Conservation (phyloP, 495 filamentous ascomycete genomes). For the Xanthoparmelia taractica region DNA sequence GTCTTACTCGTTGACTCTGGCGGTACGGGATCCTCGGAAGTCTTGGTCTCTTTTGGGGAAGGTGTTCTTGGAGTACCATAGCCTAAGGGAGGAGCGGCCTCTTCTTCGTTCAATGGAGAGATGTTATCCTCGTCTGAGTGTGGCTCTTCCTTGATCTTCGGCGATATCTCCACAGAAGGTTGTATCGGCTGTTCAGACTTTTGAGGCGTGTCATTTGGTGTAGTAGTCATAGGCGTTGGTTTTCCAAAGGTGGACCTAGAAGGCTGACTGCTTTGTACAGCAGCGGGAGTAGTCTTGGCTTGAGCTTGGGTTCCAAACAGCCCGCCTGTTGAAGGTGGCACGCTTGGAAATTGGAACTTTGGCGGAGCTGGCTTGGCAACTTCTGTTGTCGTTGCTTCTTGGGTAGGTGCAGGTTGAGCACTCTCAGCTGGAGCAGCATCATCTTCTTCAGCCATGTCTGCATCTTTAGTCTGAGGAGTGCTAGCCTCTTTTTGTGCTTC, state of each 20-base stretch:
- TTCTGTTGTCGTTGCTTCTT: slow-evolving; percentile 25
- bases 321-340: slow-evolving; percentile 26
- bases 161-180: slow-evolving; percentile 20
- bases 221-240: slow-evolving; percentile 23
- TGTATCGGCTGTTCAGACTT: slow-evolving; percentile 18
- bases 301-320: slow-evolving; percentile 36
- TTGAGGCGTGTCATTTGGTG: slow-evolving; percentile 21
- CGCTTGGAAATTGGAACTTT: slow-evolving; percentile 36
- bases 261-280: slow-evolving; percentile 33
- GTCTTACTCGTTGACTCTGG: slow-evolving; percentile 69
- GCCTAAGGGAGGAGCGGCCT: slow-evolving; percentile 17
- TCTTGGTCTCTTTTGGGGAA: slow-evolving; percentile 2
- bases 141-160: slow-evolving; percentile 29
- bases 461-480: slow-evolving; percentile 47
- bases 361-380: slow-evolving; percentile 37
- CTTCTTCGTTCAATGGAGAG: slow-evolving; percentile 21
- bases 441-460: slow-evolving; percentile 47
- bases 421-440: slow-evolving; percentile 33
- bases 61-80: slow-evolving; percentile 9
- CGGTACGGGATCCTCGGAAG: slow-evolving; percentile 56
- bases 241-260: slow-evolving; percentile 35
- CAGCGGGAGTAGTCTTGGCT: slow-evolving; percentile 29
- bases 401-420: slow-evolving; percentile 26
- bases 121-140: slow-evolving; percentile 24
- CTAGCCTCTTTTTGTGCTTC: slow-evolving; percentile 38